These are phyloP conservation scores for Serendipita sp. DNA, from an alignment of 768 basidiomycete genomes.

Conservation along the genomic window DNA sequence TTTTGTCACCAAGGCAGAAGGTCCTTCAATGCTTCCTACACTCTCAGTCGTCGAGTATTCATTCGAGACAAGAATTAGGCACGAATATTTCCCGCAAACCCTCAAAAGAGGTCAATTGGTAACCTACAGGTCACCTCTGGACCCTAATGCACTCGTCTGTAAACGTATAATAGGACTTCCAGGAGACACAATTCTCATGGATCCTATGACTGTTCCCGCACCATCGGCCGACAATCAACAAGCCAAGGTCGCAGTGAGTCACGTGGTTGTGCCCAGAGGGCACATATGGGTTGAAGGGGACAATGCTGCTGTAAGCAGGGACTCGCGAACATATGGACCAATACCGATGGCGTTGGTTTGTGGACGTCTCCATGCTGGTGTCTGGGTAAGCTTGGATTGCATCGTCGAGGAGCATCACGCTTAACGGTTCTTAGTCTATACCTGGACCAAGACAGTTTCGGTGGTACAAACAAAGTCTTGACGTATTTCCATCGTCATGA, in stretches of 20 bases:
- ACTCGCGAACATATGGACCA: conserved; percentile 88
- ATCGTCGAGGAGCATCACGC: not conserved
- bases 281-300: conserved; percentile 88
- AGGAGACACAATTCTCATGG: conserved; percentile 77
- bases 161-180: conserved; percentile 84
- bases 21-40: conserved; percentile 74
- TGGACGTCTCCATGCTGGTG: conserved; percentile 32
- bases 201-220: conserved; percentile 32
- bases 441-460: not conserved
- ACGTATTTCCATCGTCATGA: not conserved
- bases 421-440: not conserved
- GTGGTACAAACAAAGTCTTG: not conserved
- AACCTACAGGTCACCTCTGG: conserved; percentile 51
- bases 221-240: conserved; percentile 19
- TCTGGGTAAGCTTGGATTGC: conserved; percentile 12
- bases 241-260: conserved; percentile 42
- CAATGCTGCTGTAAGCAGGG: conserved; percentile 65
- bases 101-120: conserved; percentile 58
- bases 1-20: conserved; percentile 33
- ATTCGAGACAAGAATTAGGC: not conserved
- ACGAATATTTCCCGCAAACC: conserved; percentile 18
- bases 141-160: conserved; percentile 53
- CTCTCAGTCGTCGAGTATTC: conserved; percentile 30
- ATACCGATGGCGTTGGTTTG: conserved; percentile 67
- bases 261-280: conserved; percentile 65